phyloP scores from a whole-genome alignment of 805 yeast genomes.

The Yarrowia phangngaensis region DNA sequence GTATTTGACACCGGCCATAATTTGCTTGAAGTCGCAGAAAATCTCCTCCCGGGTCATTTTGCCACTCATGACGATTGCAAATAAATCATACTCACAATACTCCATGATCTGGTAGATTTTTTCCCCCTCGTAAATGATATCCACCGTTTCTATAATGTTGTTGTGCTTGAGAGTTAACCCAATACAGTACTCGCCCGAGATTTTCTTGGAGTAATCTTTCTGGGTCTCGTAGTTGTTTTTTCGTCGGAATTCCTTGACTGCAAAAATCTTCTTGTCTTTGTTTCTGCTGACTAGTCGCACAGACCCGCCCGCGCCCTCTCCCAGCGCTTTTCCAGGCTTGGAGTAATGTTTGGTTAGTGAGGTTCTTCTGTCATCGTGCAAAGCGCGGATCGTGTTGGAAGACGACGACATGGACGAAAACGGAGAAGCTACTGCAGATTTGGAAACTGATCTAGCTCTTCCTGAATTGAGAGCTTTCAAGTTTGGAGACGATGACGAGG shows the following conservation, averaged over 20 bases:
- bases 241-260: constrained; percentile 80
- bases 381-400: constrained; percentile 18
- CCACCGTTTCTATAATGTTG: constrained; percentile 76
- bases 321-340: constrained; percentile 65
- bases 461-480: constrained; percentile 7
- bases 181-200: constrained; percentile 74
- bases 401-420: constrained; percentile 15
- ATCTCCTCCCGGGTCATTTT: constrained; percentile 66
- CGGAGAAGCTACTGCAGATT: constrained; percentile 10
- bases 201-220: constrained; percentile 69
- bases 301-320: constrained; percentile 94
- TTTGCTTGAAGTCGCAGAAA: constrained; percentile 78
- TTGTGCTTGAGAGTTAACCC: constrained; percentile 76
- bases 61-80: constrained; percentile 88
- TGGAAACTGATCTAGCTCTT: constrained; percentile 7
- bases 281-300: constrained; percentile 72
- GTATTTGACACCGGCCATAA: constrained; percentile 68
- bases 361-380: constrained; percentile 40
- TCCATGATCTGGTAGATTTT: constrained; percentile 81
- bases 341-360: constrained; percentile 57
- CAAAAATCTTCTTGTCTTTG: constrained; percentile 61
- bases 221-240: constrained; percentile 59
- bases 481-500: constrained; percentile 23
- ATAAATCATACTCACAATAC: constrained; percentile 86
- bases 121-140: constrained; percentile 65